A percentile compares a stretch with the other conserved stretches of the same genome.
Evolutionary conservation across 106 monocot genomes (phyloP).

Genomic region (Dendrobium chrysotoxum): DNA sequence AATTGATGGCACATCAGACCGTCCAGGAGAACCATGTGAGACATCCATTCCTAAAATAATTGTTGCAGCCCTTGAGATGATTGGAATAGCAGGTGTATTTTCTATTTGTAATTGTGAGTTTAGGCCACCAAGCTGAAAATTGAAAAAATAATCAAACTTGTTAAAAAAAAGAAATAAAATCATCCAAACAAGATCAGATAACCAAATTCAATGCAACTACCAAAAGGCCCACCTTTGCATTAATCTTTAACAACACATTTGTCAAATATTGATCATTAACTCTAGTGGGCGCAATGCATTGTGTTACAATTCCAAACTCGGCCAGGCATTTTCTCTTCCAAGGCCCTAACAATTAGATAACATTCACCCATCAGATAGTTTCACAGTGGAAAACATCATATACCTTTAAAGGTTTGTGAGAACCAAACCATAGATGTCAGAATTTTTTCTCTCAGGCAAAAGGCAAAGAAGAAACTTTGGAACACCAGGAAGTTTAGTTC

Average conservation of each 20-base stretch:
- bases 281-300: conserved; percentile 67
- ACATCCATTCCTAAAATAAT: conserved; percentile 30
- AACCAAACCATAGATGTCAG: conserved; percentile 70
- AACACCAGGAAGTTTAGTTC: conserved; percentile 46
- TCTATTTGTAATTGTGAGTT: conserved; percentile 71
- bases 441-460: conserved; percentile 83
- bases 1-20: conserved; percentile 61
- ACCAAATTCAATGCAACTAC: not conserved
- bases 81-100: conserved; percentile 14
- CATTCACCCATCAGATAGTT: not conserved
- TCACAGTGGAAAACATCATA: not conserved
- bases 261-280: conserved; percentile 87
- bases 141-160: not conserved
- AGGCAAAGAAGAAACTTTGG: conserved; percentile 81
- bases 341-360: conserved; percentile 43
- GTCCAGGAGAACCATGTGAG: conserved; percentile 56
- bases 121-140: conserved; percentile 72
- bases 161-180: not conserved
- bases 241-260: conserved; percentile 86
- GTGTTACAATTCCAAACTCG: conserved; percentile 82
- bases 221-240: conserved; percentile 56
- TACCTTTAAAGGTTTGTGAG: not conserved
- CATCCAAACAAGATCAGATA: not conserved
- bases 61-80: conserved; percentile 11
- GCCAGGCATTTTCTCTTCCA: conserved; percentile 86